These are phyloP conservation scores for Cyberlindnera mrakii DNA, from an alignment of 805 yeast species.

Conservation along the genomic window DNA sequence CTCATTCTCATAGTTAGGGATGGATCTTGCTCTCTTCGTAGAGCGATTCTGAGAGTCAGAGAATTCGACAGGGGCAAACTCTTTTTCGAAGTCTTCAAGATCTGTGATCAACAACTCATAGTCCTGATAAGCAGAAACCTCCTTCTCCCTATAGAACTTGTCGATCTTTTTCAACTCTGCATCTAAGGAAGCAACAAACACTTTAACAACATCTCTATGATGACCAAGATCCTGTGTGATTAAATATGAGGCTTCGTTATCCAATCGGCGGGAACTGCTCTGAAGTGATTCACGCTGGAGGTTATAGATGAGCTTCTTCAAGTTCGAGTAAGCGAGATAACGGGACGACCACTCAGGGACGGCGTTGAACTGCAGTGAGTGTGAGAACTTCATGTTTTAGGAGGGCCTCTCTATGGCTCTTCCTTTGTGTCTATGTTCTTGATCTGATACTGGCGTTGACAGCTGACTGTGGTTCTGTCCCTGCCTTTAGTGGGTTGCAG, in stretches of 20 bases:
- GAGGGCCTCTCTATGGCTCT: too few relatives aligned
- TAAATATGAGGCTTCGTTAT: slow-evolving; percentile 22
- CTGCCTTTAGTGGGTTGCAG: too few relatives aligned
- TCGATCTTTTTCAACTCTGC: slow-evolving; percentile 73
- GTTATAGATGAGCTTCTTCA: slow-evolving; percentile 78
- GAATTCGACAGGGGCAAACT: slow-evolving; percentile 5
- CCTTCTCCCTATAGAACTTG: slow-evolving; percentile 64
- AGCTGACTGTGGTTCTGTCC: too few relatives aligned
- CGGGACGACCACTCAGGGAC: slow-evolving; percentile 97
- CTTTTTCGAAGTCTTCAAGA: slow-evolving; percentile 50
- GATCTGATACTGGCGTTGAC: too few relatives aligned
- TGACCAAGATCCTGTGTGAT: slow-evolving; percentile 27
- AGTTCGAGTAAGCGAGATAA: slow-evolving; percentile 82
- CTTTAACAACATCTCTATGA: slow-evolving; percentile 42
- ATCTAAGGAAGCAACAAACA: slow-evolving; percentile 70
- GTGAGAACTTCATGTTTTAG: slow-evolving; percentile 82
- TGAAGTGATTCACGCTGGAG: slow-evolving; percentile 59
- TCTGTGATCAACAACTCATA: slow-evolving; percentile 57
- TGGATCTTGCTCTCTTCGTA: slow-evolving; percentile 5
- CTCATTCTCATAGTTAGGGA: slow-evolving; percentile 7
- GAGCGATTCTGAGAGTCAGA: slow-evolving; percentile 7
- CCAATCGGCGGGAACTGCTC: slow-evolving; percentile 6
- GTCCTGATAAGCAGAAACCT: slow-evolving; percentile 45
- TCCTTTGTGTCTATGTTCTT: too few relatives aligned
- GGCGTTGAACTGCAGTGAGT: slow-evolving; percentile 91